Evolutionary conservation across 768 basidiomycete genomes (phyloP).

Genomic region (Cystofilobasidium bisporidii): DNA sequence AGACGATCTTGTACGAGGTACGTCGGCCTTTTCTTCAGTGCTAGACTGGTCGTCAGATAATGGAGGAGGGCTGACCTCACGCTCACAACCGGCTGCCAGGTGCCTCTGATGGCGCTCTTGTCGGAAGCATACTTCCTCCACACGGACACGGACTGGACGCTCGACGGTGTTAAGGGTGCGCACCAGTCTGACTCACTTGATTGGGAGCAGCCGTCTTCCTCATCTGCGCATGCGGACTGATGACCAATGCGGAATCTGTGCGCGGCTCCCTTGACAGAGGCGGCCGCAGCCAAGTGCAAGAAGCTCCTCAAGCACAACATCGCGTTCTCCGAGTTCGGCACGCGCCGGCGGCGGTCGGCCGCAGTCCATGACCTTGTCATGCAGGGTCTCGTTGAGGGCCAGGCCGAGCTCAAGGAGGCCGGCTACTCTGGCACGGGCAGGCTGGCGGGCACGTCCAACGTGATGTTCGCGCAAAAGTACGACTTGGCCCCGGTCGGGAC

Average conservation of each 20-base stretch:
- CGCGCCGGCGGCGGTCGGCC: slow-evolving; percentile 64
- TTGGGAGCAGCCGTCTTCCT: too few species aligned
- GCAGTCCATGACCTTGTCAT: slow-evolving; percentile 69
- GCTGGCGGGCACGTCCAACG: slow-evolving; percentile 83
- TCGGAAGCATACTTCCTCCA: slow-evolving; percentile 79
- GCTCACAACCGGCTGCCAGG: not conserved
- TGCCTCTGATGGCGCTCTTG: slow-evolving; percentile 39
- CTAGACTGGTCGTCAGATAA: too few species aligned
- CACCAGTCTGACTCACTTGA: not conserved
- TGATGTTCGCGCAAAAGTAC: slow-evolving; percentile 75
- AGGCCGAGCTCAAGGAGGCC: slow-evolving; percentile 43
- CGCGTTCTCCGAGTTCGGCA: slow-evolving; percentile 75
- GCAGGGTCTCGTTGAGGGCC: slow-evolving; percentile 56
- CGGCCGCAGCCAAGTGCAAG: slow-evolving; percentile 62
- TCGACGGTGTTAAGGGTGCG: slow-evolving; percentile 69
- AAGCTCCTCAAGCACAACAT: slow-evolving; percentile 57
- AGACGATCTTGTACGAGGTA: slow-evolving; percentile 86
- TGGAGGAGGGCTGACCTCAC: too few species aligned
- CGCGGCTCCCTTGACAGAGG: slow-evolving; percentile 48
- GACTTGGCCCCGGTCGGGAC: slow-evolving; percentile 57
- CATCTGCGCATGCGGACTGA: not conserved
- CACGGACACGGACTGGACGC: slow-evolving; percentile 69
- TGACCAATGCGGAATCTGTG: too few species aligned
- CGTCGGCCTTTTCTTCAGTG: not conserved
- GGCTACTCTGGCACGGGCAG: slow-evolving; percentile 43